Conservation (phyloP, 805 yeast species). For the Clavispora asparagi region DNA sequence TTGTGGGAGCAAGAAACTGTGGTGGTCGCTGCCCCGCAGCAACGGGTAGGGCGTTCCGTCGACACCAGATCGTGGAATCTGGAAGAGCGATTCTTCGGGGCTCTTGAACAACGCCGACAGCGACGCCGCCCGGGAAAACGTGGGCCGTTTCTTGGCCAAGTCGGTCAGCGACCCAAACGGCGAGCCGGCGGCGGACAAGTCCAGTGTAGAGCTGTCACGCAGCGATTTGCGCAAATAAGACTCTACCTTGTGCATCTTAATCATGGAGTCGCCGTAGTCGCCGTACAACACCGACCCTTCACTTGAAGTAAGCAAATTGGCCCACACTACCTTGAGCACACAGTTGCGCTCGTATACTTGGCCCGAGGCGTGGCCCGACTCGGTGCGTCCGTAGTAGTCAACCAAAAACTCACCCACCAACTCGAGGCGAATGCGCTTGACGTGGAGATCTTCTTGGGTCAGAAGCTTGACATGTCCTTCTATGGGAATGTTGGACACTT, state of each 20-base stretch:
- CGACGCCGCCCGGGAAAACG: conserved; percentile 26
- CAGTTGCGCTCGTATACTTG: conserved; percentile 35
- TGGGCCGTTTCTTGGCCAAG: conserved; percentile 17
- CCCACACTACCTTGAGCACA: conserved; percentile 43
- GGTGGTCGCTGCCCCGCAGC: conserved; percentile 9
- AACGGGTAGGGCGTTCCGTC: conserved; percentile 37
- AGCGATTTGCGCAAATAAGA: conserved; percentile 6
- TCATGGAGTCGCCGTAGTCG: conserved; percentile 35
- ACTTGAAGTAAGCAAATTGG: conserved; percentile 36
- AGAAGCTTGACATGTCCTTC: conserved; percentile 46
- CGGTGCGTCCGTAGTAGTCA: conserved; percentile 34
- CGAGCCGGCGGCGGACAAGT: conserved; percentile 5
- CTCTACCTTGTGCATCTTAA: conserved; percentile 17
- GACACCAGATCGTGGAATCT: conserved; percentile 30
- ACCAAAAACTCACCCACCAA: conserved; percentile 40
- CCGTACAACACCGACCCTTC: conserved; percentile 38
- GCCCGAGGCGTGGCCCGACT: conserved; percentile 23
- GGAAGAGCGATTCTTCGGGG: conserved; percentile 15
- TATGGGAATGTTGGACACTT: conserved; percentile 38
- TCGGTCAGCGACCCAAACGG: background rate
- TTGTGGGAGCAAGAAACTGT: conserved; percentile 40
- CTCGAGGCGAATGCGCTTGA: conserved; percentile 33
- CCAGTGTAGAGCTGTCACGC: conserved; percentile 7
- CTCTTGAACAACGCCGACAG: conserved; percentile 19
- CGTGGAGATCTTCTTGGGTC: conserved; percentile 37